These are phyloP conservation scores for Pulicaria dysenterica DNA, from an alignment of 129 eudicot genomes.

Conservation along the genomic window DNA sequence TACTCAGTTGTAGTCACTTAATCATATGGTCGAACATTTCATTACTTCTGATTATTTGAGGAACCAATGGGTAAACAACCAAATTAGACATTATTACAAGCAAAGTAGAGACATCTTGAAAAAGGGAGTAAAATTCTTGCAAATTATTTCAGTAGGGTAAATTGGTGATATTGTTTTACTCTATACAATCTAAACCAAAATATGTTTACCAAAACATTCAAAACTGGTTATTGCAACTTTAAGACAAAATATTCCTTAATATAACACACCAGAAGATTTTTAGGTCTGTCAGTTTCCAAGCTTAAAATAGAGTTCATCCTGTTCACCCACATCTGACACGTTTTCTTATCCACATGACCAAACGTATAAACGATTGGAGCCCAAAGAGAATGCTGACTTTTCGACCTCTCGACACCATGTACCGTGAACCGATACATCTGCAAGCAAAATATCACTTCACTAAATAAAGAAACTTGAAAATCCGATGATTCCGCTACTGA, in stretches of 20 bases:
- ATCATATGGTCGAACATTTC: background rate
- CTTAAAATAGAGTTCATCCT: slow-evolving; percentile 48
- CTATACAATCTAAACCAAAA: background rate
- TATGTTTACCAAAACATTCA: background rate
- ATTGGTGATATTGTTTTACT: too few relatives aligned
- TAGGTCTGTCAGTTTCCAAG: slow-evolving; percentile 67
- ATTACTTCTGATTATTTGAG: background rate
- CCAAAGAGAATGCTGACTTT: slow-evolving; percentile 65
- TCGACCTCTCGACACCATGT: slow-evolving; percentile 68
- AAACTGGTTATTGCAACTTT: background rate
- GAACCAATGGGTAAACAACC: background rate
- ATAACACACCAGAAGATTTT: slow-evolving; percentile 78
- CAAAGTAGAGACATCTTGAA: background rate
- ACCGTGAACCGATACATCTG: slow-evolving; percentile 84
- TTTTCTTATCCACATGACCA: slow-evolving; percentile 64
- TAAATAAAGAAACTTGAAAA: background rate
- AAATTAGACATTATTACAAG: background rate
- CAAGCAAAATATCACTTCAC: slow-evolving; percentile 28
- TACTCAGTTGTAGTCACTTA: slow-evolving; percentile 1
- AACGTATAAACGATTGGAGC: slow-evolving; percentile 62
- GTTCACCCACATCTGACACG: slow-evolving; percentile 69
- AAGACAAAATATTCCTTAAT: background rate
- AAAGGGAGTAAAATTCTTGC: background rate
- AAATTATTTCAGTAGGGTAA: background rate
- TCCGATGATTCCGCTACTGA: background rate